Evolutionary conservation across 169 alveolate species (phyloP), one percentile per base, ranked within the genome.

Genomic region (Sarcocystis neurona): DNA sequence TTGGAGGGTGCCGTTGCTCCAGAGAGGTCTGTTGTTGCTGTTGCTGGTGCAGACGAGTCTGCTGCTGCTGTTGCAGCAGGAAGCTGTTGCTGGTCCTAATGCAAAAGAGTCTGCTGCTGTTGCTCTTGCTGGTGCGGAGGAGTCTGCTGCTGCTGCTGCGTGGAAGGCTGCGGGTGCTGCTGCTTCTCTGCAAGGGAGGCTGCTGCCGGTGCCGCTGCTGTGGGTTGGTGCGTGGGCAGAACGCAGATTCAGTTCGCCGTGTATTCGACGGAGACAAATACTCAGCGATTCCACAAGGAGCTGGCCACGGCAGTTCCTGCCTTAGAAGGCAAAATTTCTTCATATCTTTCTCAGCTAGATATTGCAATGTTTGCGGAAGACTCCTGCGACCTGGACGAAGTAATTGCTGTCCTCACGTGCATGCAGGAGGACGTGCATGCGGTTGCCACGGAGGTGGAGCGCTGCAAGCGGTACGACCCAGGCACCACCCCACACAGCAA

Each of bases 231-330:
- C 34, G 39, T 27, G 18, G 50, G 3, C 90, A 78, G 89, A 53
- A 88, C 82, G 30, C 92, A 88, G 85, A 10, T 89, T 39, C 87
- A 89, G 82, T 72, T 89, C 74, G 84, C 92, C 10, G 80, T 34
- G 20, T 74, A 46, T 23, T 37, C 85, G 18, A 53, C 87, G 2
- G 92, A 89, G 46, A 60, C 80, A 32, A 89, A 86, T 53, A 72
- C 60, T 44, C 23, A 72, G 68, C 44, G 89, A 1, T 89, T 89
- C 75, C 46, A 48, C 56, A 80, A 89, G 74, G 92, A 89, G 68
- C 79, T 89, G 60, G 77, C 68, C 43, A 82, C 84, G 2, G 79
- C 72, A 5, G 44, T 63, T 1, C 89, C 89, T 0, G 6, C 10
- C 6, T 20, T 48, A 18, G 48, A 68, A n/a, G 74, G 39, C 8